Base-by-base conservation (phyloP, 345 rosid species). In the Xanthoceras sorbifolium region DNA sequence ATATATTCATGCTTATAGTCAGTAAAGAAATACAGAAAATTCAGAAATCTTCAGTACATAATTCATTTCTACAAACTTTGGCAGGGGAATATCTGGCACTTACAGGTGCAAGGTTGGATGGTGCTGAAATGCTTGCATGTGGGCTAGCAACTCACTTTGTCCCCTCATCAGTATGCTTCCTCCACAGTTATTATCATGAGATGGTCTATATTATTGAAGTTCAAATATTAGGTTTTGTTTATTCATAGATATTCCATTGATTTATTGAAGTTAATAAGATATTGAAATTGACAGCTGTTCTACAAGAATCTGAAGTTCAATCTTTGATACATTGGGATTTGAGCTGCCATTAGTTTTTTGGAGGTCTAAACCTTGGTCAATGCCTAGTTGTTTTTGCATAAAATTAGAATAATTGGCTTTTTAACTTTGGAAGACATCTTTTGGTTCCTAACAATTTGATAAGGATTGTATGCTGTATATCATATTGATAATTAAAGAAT, bases 101-200 rank as follows among this genome's bases (percentile, higher is more conserved):
- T 63, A 86, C 97, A 1, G 94, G 97, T 67, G 81, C 92, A 72
- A 86, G 93, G 76, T 77, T 94, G 84, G 93, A 90, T 83, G 97
- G 95, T 72, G 89, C 92, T 61, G 98, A 94, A 83, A 88, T 92
- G 97, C 89, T 89, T 79, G 85, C 91, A 69, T 90, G 93, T 81
- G 98, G 97, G 76, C 96, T 94, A 78, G 97, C 94, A 34, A 94
- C 98, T 71, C 98, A 94, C 78, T 91, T 86, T 75, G 88, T 94
- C 66, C 91, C 91, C 57, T 88, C 92, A 62, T 68, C 65, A 74
- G 96, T 94, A 90, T 73, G 75, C 74, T 69, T 70, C 64, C 78
- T 62, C 71, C 23, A 32, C 46, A 44, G 59, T 70, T 15, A 34
- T 52, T 32, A 36, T 68, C 54, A 44, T 48, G 28, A 20, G 11